Base-by-base conservation (phyloP, 148 eudicot genomes). In the Fagopyrum homotropicum region DNA sequence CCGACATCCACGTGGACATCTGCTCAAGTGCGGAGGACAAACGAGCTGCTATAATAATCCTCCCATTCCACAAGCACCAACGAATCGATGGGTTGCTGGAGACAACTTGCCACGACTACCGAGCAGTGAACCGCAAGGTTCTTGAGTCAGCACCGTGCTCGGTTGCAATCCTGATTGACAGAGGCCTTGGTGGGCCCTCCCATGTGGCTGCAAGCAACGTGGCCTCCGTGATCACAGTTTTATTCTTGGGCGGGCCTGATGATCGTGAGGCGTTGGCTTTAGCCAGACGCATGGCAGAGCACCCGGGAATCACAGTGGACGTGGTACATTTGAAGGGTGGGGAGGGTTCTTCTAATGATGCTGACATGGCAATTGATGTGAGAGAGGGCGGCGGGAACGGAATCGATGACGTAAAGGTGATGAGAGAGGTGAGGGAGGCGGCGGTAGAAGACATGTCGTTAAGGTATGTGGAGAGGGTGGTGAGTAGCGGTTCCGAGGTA, bases 171-270 rank as follows among this genome's bases (percentile, higher is more conserved):
- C 51, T 92, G 49, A 83, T 92, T 1, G 97, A 92, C 79, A 88
- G 95, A 0, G 95, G 92, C 17, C 88, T 92, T 0, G 97, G 97
- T 22, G 97, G 97, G 7, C 45, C 90, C 0, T 81, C 95, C 7
- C 95, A 92, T 0, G 76, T 92, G 1, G 80, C 95, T 0, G 91
- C 97, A 4, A 89, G 97, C 80, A 90, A 87, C 16, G 93, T 90
- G 7, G 80, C 85, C 64, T 92, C 89, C 0, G 79, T 81, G 5
- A 69, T 92, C 68, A 81, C 83, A 0, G 71, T 66, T 3, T 49
- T 88, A 4, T 92, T 90, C 85, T 88, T 88, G 11, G 97, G 95
- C 9, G 97, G 97, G 11, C 90, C 83, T 0, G 97, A 92, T 74
- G 97, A 92, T 72, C 85, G 88, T 0, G 97, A 92, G 73, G 95